Evolutionary conservation across 768 basidiomycete species (phyloP), one percentile per base, ranked within the genome.

Genomic region (Tephrocybe sp.): DNA sequence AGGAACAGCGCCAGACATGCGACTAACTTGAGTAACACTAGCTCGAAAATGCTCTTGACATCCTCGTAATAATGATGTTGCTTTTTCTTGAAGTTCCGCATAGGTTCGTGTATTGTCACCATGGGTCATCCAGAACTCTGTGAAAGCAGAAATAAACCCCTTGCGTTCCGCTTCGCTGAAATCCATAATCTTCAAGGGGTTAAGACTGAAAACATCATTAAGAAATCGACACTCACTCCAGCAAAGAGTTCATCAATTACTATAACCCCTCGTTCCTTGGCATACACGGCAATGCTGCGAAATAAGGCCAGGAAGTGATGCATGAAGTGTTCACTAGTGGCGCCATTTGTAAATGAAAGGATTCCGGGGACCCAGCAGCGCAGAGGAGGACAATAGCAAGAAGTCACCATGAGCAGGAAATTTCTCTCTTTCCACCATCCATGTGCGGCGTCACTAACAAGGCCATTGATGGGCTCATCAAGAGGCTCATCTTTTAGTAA

Each of bases 401-500:
- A 71, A 3, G 57, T 59, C 16, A 69, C 52, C 49, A 72, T 66
- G 3, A 48, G 39, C 8, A 48, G 41, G n/a, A 19, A 22, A 18
- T 61, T 65, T 2, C 54, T 47, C 3, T 62, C 59, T 16, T 30
- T 44, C 63, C 66, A 72, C 49, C 52, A 72, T 12, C 64, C 62
- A 54, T 72, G 69, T 8, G 68, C 67, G 0, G 63, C 69, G 56
- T 71, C 68, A 19, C 62, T 66, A 22, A 71, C 62, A 16, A 65
- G 45, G 0, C 71, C 69, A 55, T 71, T 69, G 19, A 70, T 50
- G 1, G 69, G 44, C 2, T 27, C 51, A 34, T 40, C 27, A 1
- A 43, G 15, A 1, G 13, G 15, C 6, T 38, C 25, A 11, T 62
- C 58, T 27, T 64, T 63, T 7, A 69, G 47, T 1, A 69, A 51